Evolutionary conservation across 2,329 filamentous ascomycete genomes (phyloP).

Genomic region (Trichoderma atrobrunneum): DNA sequence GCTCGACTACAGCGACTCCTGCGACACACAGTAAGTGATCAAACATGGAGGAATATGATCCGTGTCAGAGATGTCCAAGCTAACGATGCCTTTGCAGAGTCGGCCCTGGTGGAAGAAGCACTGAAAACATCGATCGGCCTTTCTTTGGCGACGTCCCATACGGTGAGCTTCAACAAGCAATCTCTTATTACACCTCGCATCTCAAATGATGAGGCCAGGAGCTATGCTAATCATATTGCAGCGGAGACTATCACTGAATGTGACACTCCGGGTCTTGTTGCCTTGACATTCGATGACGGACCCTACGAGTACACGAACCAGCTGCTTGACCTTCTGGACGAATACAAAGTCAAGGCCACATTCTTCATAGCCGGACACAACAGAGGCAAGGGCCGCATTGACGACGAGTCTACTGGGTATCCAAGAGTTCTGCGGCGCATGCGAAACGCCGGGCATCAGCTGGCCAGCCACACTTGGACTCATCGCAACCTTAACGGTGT

Average conservation of each 20-base stretch:
- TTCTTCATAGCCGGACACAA: conserved; percentile 46
- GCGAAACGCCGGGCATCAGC: conserved; percentile 43
- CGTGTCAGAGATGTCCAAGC: not conserved
- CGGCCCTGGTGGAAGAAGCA: conserved; percentile 32
- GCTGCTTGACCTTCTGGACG: conserved; percentile 39
- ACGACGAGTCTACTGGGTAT: conserved; percentile 36
- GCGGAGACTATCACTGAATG: conserved; percentile 38
- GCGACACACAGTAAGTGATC: conserved; percentile 40
- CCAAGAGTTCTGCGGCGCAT: conserved; percentile 40
- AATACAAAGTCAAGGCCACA: conserved; percentile 35
- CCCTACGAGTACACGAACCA: conserved; percentile 42
- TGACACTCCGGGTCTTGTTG: conserved; percentile 36
- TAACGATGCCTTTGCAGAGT: conserved; percentile 25
- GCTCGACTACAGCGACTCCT: conserved; percentile 39
- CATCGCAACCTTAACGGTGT: conserved; percentile 43
- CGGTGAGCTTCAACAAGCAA: conserved; percentile 28
- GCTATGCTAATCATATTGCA: conserved; percentile 17
- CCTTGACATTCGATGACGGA: conserved; percentile 49
- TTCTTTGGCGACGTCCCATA: conserved; percentile 37
- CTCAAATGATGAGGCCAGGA: not conserved
- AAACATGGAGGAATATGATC: not conserved
- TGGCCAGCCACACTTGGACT: conserved; percentile 48
- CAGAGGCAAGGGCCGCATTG: conserved; percentile 40
- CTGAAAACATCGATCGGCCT: conserved; percentile 32
- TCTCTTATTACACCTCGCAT: not conserved